A percentile compares a stretch with the other conserved stretches of the same genome.
These are phyloP conservation scores for Stenocarpella maydis DNA, from an alignment of 2,329 filamentous ascomycete genomes.

Conservation along the genomic window DNA sequence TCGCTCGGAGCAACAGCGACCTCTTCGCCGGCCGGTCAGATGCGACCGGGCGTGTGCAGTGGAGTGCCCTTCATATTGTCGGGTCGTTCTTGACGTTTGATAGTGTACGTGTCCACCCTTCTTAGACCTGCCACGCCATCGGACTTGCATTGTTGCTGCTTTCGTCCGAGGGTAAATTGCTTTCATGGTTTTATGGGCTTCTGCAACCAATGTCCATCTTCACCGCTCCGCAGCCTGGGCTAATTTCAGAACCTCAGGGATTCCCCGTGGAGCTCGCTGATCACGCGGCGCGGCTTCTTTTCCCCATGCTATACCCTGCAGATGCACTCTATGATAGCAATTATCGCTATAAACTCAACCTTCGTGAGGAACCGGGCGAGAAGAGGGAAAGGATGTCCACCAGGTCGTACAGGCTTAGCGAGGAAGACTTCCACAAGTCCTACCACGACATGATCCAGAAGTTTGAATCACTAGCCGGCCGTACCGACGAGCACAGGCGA, in stretches of 20 bases:
- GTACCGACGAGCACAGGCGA: not conserved
- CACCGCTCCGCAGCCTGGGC: not conserved
- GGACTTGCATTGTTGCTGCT: not conserved
- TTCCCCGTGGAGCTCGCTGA: not conserved
- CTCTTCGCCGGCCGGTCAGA: not conserved
- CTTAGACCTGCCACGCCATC: not conserved
- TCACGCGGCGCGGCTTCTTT: not conserved
- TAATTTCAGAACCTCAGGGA: not conserved
- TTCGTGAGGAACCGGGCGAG: not conserved
- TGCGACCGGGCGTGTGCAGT: not conserved
- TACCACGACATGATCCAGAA: not conserved
- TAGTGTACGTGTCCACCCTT: not conserved
- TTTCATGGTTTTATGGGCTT: not conserved
- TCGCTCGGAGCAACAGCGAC: rapidly evolving
- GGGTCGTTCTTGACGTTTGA: not conserved
- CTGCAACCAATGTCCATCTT: too few relatives aligned
- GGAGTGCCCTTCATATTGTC: conserved; percentile 3
- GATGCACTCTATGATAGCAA: not conserved
- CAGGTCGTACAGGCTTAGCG: not conserved
- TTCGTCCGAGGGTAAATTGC: not conserved
- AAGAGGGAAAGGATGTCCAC: too few relatives aligned
- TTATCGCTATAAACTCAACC: not conserved
- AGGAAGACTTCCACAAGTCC: not conserved
- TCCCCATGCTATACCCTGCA: not conserved
- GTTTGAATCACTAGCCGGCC: not conserved